Conservation (phyloP, 345 rosid species). For the Eucalyptus tenuipes region DNA sequence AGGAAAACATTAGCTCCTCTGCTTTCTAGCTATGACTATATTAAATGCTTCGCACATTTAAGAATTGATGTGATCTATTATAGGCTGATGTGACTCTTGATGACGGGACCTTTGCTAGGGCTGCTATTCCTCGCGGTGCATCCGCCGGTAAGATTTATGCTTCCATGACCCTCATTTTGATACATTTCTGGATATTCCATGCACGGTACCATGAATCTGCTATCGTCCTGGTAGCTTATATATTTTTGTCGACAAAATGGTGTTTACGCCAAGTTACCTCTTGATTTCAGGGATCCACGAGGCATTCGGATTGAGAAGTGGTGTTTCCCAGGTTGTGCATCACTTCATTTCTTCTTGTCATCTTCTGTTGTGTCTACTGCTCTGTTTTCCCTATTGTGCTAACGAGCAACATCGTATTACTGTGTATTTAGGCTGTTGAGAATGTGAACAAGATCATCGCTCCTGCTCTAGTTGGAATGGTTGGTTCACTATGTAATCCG, state of each 20-base stretch:
- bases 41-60: background rate
- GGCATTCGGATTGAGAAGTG: conserved; percentile 89
- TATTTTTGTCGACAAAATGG: background rate
- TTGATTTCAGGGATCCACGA: conserved; percentile 54
- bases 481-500: background rate
- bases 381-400: background rate
- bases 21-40: background rate
- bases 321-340: conserved; percentile 55
- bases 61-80: background rate
- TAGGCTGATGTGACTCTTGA: conserved; percentile 62
- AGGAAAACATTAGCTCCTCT: too few relatives aligned
- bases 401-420: background rate
- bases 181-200: background rate
- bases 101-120: conserved; percentile 44
- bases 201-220: background rate
- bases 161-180: background rate
- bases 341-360: background rate
- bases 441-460: conserved; percentile 80
- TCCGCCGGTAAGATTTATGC: conserved; percentile 53
- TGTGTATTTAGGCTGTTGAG: conserved; percentile 46
- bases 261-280: too few relatives aligned
- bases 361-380: background rate
- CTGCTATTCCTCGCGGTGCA: conserved; percentile 94
- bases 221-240: background rate
- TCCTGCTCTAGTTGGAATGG: conserved; percentile 89